Conservation (phyloP, 2,329 filamentous ascomycete species). For the Alternaria gansuensis region DNA sequence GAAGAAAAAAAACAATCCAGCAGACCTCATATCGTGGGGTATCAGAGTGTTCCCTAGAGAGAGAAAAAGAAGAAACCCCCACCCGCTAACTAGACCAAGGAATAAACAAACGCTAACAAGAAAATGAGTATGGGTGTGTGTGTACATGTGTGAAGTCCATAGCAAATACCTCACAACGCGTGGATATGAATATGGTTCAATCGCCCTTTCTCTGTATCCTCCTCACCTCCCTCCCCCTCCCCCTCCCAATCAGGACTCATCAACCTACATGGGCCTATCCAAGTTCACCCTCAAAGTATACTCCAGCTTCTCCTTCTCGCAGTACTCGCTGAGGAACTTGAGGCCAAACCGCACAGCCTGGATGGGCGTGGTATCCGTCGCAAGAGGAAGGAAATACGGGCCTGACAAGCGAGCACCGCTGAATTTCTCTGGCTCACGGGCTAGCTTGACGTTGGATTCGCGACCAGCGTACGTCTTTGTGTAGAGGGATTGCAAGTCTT, state of each 20-base stretch:
- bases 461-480: conserved; percentile 52
- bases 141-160: neutral
- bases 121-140: neutral
- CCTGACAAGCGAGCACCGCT: conserved; percentile 48
- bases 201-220: neutral
- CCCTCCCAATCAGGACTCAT: neutral
- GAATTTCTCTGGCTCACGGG: conserved; percentile 47
- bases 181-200: neutral
- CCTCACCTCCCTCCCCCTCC: too few relatives aligned
- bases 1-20: neutral
- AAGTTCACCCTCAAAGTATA: conserved; percentile 42
- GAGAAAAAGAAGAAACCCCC: neutral
- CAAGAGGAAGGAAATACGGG: conserved; percentile 54
- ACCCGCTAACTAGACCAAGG: neutral
- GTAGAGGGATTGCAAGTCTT: conserved; percentile 50
- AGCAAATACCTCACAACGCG: neutral
- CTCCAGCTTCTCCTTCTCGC: conserved; percentile 45
- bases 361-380: conserved; percentile 54
- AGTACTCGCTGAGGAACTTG: conserved; percentile 56
- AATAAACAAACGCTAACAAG: conserved; percentile 1
- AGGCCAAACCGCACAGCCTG: conserved; percentile 57
- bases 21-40: conserved; percentile 7
- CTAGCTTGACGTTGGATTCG: conserved; percentile 30
- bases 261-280: conserved; percentile 31
- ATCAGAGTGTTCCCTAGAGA: conserved; percentile 3